Evolutionary conservation across 441 rosid genomes (phyloP).

Genomic region (Adansonia rubrostipa): DNA sequence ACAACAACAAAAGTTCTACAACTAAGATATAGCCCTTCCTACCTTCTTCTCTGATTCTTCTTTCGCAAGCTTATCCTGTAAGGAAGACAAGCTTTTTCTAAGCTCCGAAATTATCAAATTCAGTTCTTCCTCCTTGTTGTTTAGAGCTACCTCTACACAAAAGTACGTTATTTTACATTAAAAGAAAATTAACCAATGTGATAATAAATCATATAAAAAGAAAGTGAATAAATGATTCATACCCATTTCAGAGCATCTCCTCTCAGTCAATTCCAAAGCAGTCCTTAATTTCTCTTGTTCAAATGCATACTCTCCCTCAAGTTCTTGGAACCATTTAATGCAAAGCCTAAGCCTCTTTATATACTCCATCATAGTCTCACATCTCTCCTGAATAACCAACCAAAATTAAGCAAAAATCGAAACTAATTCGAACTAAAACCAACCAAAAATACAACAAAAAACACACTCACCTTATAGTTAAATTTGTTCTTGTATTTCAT

Average conservation of each 20-base stretch:
- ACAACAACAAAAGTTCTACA: slow-evolving; percentile 14
- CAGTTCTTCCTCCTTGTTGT: slow-evolving; percentile 56
- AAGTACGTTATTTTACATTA: slow-evolving; percentile 31
- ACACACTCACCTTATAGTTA: slow-evolving; percentile 63
- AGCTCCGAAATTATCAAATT: slow-evolving; percentile 56
- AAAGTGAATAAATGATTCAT: slow-evolving; percentile 17
- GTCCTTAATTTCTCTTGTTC: slow-evolving; percentile 65
- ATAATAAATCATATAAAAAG: neutral
- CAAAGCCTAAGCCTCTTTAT: slow-evolving; percentile 69
- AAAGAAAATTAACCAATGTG: neutral
- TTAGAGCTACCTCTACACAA: slow-evolving; percentile 47
- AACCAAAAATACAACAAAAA: slow-evolving; percentile 1
- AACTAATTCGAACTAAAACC: slow-evolving; percentile 4
- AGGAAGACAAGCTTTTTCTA: slow-evolving; percentile 53
- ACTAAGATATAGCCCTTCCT: slow-evolving; percentile 26
- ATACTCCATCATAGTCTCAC: slow-evolving; percentile 68
- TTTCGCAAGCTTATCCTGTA: slow-evolving; percentile 51
- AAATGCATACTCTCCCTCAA: slow-evolving; percentile 60
- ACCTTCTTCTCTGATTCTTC: slow-evolving; percentile 64
- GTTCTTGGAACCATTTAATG: slow-evolving; percentile 77
- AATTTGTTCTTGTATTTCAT: slow-evolving; percentile 72
- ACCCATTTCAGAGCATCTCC: slow-evolving; percentile 65
- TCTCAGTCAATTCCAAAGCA: slow-evolving; percentile 56
- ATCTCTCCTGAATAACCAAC: slow-evolving; percentile 58
- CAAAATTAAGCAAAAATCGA: neutral